A percentile compares a stretch with the other conserved stretches of the same genome.
phyloP scores from a whole-genome alignment of 2,329 filamentous ascomycete genomes.

The Parastagonospora avenae region DNA sequence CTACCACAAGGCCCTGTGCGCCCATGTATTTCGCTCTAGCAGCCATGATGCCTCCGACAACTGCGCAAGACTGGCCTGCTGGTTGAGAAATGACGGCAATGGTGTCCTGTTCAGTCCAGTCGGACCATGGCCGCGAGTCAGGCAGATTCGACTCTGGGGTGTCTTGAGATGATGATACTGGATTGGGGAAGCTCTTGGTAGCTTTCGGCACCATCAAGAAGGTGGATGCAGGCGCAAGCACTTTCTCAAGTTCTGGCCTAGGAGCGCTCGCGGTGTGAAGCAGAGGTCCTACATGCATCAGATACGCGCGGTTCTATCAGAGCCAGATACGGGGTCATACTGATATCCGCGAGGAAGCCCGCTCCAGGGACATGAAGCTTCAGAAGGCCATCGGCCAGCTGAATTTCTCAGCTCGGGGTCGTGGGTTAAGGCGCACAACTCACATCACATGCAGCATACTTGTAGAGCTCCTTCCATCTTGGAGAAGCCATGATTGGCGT shows the following conservation, averaged over 20 bases:
- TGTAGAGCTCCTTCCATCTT: constrained; percentile 38
- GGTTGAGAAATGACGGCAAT: constrained; percentile 72
- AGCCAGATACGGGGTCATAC: constrained; percentile 43
- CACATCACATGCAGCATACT: constrained; percentile 44
- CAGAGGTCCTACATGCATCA: constrained; percentile 30
- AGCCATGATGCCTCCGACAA: constrained; percentile 79
- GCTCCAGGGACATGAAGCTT: constrained; percentile 70
- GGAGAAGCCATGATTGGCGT: constrained; percentile 24
- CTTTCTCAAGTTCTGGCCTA: constrained; percentile 27
- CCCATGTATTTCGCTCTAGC: constrained; percentile 68
- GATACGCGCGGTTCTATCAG: not conserved
- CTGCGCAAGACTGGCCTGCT: constrained; percentile 67
- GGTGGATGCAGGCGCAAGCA: constrained; percentile 63
- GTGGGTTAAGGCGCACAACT: constrained; percentile 1
- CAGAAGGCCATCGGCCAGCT: constrained; percentile 69
- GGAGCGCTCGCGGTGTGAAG: constrained; percentile 22
- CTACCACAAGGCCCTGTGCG: constrained; percentile 67
- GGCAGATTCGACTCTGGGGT: constrained; percentile 31
- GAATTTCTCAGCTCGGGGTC: constrained; percentile 14
- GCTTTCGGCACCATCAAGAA: constrained; percentile 66
- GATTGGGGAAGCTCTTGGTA: constrained; percentile 47
- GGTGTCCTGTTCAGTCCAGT: constrained; percentile 64
- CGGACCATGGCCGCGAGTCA: constrained; percentile 67
- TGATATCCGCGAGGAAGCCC: constrained; percentile 69
- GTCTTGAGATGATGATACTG: constrained; percentile 42